Base-by-base conservation (phyloP, 1,139 yeast species). In the Pichia sorboxylosa region DNA sequence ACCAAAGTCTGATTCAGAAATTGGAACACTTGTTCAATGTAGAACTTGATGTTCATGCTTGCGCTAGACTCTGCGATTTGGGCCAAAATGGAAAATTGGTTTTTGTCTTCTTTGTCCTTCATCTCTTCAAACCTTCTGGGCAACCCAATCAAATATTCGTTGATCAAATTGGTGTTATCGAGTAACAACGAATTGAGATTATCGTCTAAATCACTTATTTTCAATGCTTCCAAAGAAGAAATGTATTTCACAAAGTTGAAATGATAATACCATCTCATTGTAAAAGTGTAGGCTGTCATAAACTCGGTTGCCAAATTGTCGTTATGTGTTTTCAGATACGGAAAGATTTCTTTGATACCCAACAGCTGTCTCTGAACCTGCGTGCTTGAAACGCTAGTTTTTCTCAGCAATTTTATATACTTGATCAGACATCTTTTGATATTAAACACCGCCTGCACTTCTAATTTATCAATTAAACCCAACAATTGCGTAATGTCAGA, bases 221-320 rank as follows among this genome's bases (percentile, higher is more conserved):
- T 69, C 37, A 81, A 55, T 40, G 74, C 73, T 40, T 83, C 82
- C 37, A 90, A 58, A 1, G 94, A 77, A 43, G 79, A 71, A 32
- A 79, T 59, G 54, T 87, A 90, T 44, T 90, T 74, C 17, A 79
- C 75, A 51, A 90, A 87, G 44, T 81, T 70, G 34, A 80, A 68
- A 38, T 67, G 65, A 52, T 90, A 90, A 58, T 90, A 90, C 98
- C 98, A 90, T 47, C 70, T 65, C 84, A 87, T 85, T 2, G 97
- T 87, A 48, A 73, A 77, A 10, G 77, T 60, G 51, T 90, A 90
- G 0, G 96, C 97, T 45, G 70, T 67, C 38, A 74, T 68, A 28
- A 90, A 63, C 45, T 84, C 94, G n/a, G 60, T 51, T 0, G 94
- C 87, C 34, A 90, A 57, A n/a, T 73, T 66, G 4, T 67, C 64